These are phyloP conservation scores for Rubus idaeus DNA, from an alignment of 306 rosid species.

Conservation along the genomic window DNA sequence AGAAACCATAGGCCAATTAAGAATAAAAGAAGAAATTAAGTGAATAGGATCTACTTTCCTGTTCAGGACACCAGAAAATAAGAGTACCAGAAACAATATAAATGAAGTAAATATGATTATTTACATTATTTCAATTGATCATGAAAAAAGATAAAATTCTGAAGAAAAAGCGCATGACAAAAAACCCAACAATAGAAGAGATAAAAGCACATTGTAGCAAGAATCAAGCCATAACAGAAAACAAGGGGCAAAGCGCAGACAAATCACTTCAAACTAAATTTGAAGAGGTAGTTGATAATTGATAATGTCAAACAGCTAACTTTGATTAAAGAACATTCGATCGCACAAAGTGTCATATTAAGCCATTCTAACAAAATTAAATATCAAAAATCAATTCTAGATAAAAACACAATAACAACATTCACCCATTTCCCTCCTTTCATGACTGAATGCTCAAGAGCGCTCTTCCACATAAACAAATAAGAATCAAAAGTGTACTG, in stretches of 20 bases:
- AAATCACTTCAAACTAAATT: background rate
- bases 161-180: too few relatives aligned
- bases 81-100: too few relatives aligned
- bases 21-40: too few relatives aligned
- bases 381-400: background rate
- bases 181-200: too few relatives aligned
- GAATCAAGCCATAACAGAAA: background rate
- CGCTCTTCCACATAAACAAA: background rate
- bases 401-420: background rate
- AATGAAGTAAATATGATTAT: too few relatives aligned
- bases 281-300: background rate
- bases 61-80: too few relatives aligned
- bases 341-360: background rate
- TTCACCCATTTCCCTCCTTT: background rate
- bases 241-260: background rate
- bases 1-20: too few relatives aligned
- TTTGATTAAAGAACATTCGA: background rate
- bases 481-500: background rate
- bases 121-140: too few relatives aligned
- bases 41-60: too few relatives aligned
- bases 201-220: too few relatives aligned
- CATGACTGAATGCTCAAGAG: background rate
- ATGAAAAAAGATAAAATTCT: too few relatives aligned
- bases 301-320: background rate
- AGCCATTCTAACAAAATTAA: background rate